Percentiles rank a stretch among this genome's conserved stretches.
phyloP scores from a whole-genome alignment of 306 rosid species.

The Vigna mungo region DNA sequence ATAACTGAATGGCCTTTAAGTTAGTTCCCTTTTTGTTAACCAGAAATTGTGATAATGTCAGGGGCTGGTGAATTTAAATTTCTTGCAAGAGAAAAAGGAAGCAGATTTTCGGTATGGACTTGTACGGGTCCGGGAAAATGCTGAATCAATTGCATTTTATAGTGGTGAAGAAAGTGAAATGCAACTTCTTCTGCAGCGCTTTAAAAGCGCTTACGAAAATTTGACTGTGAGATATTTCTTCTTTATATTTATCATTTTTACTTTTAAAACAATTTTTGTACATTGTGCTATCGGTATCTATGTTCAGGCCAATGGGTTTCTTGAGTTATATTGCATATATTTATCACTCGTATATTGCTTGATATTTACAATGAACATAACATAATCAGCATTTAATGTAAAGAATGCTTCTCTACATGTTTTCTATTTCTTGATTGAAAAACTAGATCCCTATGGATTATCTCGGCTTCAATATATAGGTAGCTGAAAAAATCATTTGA shows the following conservation, averaged over 20 bases:
- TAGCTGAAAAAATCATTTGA: constrained; percentile 24
- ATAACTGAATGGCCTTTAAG: constrained; percentile 20
- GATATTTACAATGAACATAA: neutral
- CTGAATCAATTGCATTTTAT: constrained; percentile 97
- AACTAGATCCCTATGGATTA: constrained; percentile 5
- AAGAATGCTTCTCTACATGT: neutral
- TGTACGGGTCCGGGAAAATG: constrained; percentile 93
- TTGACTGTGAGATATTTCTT: constrained; percentile 63
- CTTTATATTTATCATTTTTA: constrained; percentile 24
- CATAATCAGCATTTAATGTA: constrained; percentile 10
- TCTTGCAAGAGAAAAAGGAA: constrained; percentile 98
- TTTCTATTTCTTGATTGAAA: constrained; percentile 14
- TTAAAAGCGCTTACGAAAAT: constrained; percentile 93
- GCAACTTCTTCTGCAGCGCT: constrained; percentile 92
- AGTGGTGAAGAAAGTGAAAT: constrained; percentile 91
- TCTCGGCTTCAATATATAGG: constrained; percentile 8
- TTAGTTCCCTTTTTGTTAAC: constrained; percentile 15
- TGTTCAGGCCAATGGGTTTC: constrained; percentile 11
- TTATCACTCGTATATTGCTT: constrained; percentile 9
- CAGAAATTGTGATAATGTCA: constrained; percentile 46
- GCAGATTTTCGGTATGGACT: constrained; percentile 99
- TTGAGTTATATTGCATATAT: constrained; percentile 9
- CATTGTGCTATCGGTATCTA: constrained; percentile 23
- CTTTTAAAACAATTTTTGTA: constrained; percentile 8
- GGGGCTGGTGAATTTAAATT: constrained; percentile 88